Base-by-base conservation (phyloP, 2,329 filamentous ascomycete species). In the Trichoderma sp. region DNA sequence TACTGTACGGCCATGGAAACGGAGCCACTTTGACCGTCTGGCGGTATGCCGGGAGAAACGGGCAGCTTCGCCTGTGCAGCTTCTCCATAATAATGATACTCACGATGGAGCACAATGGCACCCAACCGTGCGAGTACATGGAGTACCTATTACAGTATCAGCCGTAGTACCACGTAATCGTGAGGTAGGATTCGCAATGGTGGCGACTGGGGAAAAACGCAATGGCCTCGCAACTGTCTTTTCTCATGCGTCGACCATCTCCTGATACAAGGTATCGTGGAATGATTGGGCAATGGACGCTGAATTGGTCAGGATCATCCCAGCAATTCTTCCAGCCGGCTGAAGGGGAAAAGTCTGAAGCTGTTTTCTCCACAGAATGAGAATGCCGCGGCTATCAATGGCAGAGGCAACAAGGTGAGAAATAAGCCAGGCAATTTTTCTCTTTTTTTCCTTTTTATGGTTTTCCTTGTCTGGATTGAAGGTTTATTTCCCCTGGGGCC, bases 41-140 rank as follows among this genome's bases (percentile, higher is more conserved):
- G 67, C 67, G 67, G 67, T 70, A 70, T 70, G 67, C 67, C 67
- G 67, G 67, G 21, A 47, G 39, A 70, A 70, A 61, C 57, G 67
- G 67, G 39, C 30, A 28, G 67, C 67, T 70, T 70, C 67, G 64
- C 67, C 67, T 62, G 39, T 70, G 57, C 67, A 70, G 39, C 21
- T 70, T 61, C 56, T 51, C 66, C 66, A 69, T 69, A 36, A 18
- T 30, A 62, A 53, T 34, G 57, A 24, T 51, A 32, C 39, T 62
- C 67, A 15, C 14, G 57, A 70, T 62, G 67, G 66, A 70, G 67
- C 28, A 24, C 36, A 61, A 53, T 32, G 30, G 66, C 56, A 51
- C 36, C 36, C 56, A 36, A 24, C 18, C 14, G 60, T 62, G 60
- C 28, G 43, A 24, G 39, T 51, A 21, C 8, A 47, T 28, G 24